Evolutionary conservation across 2,329 filamentous ascomycete species (phyloP).

Genomic region (Furcasterigmium sp.): DNA sequence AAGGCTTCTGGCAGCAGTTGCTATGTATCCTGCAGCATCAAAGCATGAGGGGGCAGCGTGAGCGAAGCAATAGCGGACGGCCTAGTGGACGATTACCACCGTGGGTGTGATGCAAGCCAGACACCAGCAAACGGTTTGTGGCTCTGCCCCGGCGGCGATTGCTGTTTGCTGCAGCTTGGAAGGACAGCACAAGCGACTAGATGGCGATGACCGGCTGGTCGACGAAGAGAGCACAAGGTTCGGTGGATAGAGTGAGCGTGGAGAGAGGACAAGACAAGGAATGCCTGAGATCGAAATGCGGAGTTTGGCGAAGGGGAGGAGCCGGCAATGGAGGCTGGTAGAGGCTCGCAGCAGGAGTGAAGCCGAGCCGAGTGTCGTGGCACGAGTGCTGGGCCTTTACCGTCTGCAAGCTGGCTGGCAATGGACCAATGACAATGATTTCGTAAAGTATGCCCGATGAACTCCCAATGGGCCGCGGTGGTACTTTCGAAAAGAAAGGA

Average conservation of each 20-base stretch:
- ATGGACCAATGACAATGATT: slow-evolving; percentile 11
- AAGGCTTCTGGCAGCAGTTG: slow-evolving; percentile 9
- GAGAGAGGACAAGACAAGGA: neutral
- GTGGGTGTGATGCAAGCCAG: neutral
- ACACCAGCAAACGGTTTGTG: neutral
- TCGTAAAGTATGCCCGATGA: slow-evolving; percentile 8
- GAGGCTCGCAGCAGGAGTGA: slow-evolving; percentile 17
- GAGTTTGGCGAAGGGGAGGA: slow-evolving; percentile 6
- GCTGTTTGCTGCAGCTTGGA: neutral
- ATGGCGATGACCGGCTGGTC: too few relatives aligned
- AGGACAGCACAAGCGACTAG: too few relatives aligned
- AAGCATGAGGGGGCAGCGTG: slow-evolving; percentile 11
- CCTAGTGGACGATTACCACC: neutral
- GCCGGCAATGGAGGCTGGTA: neutral
- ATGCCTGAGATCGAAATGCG: slow-evolving; percentile 4
- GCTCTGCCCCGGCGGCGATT: neutral
- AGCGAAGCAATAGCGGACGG: slow-evolving; percentile 3
- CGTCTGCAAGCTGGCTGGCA: slow-evolving; percentile 12
- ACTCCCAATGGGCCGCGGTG: slow-evolving; percentile 8
- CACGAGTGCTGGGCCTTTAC: slow-evolving; percentile 31
- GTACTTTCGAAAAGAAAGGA: neutral
- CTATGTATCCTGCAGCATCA: slow-evolving; percentile 14
- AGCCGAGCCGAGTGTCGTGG: slow-evolving; percentile 30
- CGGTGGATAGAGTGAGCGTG: neutral
- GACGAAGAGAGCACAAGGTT: slow-evolving; percentile 1